A percentile compares a stretch with the other conserved stretches of the same genome.
phyloP scores from a whole-genome alignment of 352 stramenopile genomes.

The Pythium utonaiense region DNA sequence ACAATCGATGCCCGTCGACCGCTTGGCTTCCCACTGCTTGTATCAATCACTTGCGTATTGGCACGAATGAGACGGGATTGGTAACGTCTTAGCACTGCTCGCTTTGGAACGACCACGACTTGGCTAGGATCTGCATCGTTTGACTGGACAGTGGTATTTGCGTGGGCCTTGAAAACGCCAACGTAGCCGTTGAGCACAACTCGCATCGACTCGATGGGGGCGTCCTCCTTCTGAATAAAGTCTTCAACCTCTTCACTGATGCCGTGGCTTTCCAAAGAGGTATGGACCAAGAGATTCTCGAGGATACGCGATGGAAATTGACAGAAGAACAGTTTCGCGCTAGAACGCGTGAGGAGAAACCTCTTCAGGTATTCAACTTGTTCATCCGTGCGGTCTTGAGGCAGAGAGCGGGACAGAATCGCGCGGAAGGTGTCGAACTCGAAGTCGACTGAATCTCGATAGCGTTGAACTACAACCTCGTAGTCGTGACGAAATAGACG shows the following conservation, averaged over 20 bases:
- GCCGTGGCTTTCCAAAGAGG: constrained; percentile 27
- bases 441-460: constrained; percentile 29
- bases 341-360: constrained; percentile 29
- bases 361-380: constrained; percentile 31
- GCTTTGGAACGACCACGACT: constrained; percentile 10
- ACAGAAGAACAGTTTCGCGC: constrained; percentile 37
- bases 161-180: constrained; percentile 35
- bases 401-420: constrained; percentile 28
- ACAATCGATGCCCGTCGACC: constrained; percentile 11
- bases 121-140: background rate
- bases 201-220: constrained; percentile 23
- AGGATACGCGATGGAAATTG: constrained; percentile 33
- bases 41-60: constrained; percentile 20
- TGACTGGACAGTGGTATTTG: background rate
- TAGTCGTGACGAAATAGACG: constrained; percentile 32
- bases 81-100: constrained; percentile 24
- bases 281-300: constrained; percentile 30
- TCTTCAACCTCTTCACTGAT: constrained; percentile 22
- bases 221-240: constrained; percentile 41
- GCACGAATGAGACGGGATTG: constrained; percentile 33
- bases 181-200: constrained; percentile 45
- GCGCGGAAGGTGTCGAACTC: constrained; percentile 16
- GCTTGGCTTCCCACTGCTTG: constrained; percentile 2
- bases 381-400: constrained; percentile 44
- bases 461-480: constrained; percentile 11